These are phyloP conservation scores for Amanita thiersii DNA, from an alignment of 768 basidiomycete species.

Conservation along the genomic window DNA sequence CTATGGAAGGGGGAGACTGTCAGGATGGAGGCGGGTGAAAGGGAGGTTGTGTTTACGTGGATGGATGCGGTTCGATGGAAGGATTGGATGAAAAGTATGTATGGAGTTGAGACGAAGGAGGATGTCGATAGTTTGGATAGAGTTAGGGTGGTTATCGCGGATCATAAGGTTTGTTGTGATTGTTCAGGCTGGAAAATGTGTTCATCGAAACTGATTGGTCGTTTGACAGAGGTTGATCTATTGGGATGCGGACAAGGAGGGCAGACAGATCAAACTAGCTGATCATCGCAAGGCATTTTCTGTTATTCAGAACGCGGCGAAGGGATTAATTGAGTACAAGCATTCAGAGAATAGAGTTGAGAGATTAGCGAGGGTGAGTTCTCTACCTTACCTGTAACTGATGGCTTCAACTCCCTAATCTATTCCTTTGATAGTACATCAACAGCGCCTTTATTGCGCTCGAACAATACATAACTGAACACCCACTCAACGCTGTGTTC, in stretches of 20 bases:
- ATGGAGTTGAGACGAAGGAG: constrained; percentile 43
- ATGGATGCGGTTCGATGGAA: constrained; percentile 83
- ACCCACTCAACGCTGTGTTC: constrained; percentile 25
- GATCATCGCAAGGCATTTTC: constrained; percentile 47
- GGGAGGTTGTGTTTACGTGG: constrained; percentile 78
- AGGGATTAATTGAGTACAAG: constrained; percentile 39
- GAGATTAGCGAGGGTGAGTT: constrained; percentile 49
- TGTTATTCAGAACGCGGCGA: constrained; percentile 58
- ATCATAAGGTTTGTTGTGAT: constrained; percentile 55
- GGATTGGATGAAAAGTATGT: constrained; percentile 90
- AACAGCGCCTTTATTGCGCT: constrained; percentile 30
- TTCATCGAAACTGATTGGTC: constrained; percentile 1
- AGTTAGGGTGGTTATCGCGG: constrained; percentile 60
- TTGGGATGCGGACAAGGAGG: constrained; percentile 58
- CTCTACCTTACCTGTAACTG: background rate
- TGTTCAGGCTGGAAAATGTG: background rate
- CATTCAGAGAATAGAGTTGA: constrained; percentile 70
- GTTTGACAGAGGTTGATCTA: constrained; percentile 57
- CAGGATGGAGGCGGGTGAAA: constrained; percentile 7
- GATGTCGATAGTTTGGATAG: constrained; percentile 23
- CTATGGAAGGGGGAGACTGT: background rate
- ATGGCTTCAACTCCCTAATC: constrained; percentile 4
- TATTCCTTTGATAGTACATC: constrained; percentile 23
- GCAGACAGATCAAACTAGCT: constrained; percentile 48
- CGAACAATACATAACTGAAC: constrained; percentile 26